Base-by-base conservation (phyloP, 768 basidiomycete genomes). In the Rubroboletus pulcherrimus region DNA sequence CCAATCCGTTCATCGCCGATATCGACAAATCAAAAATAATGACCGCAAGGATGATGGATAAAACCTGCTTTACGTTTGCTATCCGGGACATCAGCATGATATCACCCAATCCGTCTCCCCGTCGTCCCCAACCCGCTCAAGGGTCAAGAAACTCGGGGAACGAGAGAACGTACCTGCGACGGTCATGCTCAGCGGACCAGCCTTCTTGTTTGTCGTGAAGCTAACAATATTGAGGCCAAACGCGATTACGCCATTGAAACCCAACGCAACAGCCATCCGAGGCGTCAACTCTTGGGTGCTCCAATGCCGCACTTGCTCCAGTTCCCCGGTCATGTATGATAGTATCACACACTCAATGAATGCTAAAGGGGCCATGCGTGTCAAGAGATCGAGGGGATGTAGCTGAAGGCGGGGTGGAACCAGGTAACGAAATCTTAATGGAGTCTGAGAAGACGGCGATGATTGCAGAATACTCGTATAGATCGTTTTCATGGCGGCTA, bases 401-500 rank as follows among this genome's bases (percentile, higher is more conserved):
- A 88, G 70, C 3, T 72, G 66, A 26, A 80, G 68, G 57, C 73
- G 71, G 2, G 70, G 69, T 39, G 56, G 77, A 62, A 54, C 61
- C 63, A 63, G 24, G 64, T 56, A 59, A 56, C 58, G 67, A 48
- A 60, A 58, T 15, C 52, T 44, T 14, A 61, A 44, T 41, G 60
- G 37, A 9, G 62, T 8, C 33, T 61, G 60, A 14, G 63, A 53
- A 31, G 57, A 63, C 26, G 67, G 62, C 5, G 75, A 66, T n/a
- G 80, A 76, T 66, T 87, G 89, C 1, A 88, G 83, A 58, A 89
- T 73, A 68, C 94, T 91, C 11, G 96, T 98, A 60, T 87, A 83
- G 43, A 98, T 87, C 0, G 96, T 97, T 71, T 98, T 98, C 51
- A 97, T 74, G 8, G 97, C 89, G 6, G 97, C 97, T 37, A 99